Conservation (phyloP, 495 filamentous ascomycete species). For the Trichoderma gamsii region DNA sequence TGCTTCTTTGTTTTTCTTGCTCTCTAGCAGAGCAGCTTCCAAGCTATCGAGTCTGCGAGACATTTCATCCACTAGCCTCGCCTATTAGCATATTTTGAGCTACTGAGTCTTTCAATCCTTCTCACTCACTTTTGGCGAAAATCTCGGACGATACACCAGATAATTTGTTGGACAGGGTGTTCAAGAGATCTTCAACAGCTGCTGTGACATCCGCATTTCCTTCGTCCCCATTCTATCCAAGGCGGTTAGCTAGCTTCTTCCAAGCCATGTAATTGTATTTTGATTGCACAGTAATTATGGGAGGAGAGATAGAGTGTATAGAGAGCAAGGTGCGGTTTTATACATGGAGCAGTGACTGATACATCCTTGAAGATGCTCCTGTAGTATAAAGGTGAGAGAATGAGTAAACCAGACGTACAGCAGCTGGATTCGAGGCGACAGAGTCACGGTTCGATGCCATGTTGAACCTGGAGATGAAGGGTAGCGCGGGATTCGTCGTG, state of each 20-base stretch:
- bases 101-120: neutral
- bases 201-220: conserved; percentile 57
- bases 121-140: conserved; percentile 71
- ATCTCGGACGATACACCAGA: conserved; percentile 73
- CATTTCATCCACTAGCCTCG: conserved; percentile 84
- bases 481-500: neutral
- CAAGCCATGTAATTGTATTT: neutral
- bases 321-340: neutral
- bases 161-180: conserved; percentile 79
- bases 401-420: neutral
- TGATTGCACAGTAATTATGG: neutral
- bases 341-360: neutral
- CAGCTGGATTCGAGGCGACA: neutral
- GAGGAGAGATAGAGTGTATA: neutral
- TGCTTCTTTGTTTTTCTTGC: conserved; percentile 35
- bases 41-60: conserved; percentile 79
- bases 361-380: too few species aligned
- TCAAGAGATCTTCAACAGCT: conserved; percentile 78
- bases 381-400: neutral
- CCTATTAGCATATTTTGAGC: conserved; percentile 11
- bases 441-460: conserved; percentile 9
- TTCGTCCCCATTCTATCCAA: conserved; percentile 19
- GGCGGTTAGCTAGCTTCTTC: neutral
- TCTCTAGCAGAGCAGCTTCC: conserved; percentile 62
- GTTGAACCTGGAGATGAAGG: neutral